A percentile compares a stretch with the other conserved stretches of the same genome.
These are phyloP conservation scores for Chenopodium berlandieri DNA, from an alignment of 148 eudicot genomes.

Conservation along the genomic window DNA sequence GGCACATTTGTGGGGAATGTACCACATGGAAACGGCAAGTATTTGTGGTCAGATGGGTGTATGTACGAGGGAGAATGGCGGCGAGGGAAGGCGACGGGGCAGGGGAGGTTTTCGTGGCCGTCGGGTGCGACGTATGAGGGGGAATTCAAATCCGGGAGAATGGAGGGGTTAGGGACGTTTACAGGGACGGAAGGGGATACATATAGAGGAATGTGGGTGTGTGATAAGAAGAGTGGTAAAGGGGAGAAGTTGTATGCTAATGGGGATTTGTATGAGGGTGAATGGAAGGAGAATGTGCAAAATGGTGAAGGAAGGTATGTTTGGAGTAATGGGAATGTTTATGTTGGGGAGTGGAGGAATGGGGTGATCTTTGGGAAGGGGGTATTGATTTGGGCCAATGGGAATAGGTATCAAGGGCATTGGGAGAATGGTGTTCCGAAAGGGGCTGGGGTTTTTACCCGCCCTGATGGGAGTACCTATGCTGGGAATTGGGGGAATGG, in stretches of 20 bases:
- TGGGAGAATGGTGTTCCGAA: conserved; percentile 44
- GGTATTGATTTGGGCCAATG: conserved; percentile 46
- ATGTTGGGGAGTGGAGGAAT: conserved; percentile 38
- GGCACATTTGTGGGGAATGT: conserved; percentile 36
- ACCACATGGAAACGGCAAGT: conserved; percentile 43
- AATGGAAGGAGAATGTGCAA: conserved; percentile 36
- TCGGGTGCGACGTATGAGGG: conserved; percentile 50
- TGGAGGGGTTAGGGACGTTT: conserved; percentile 40
- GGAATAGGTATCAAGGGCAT: conserved; percentile 38
- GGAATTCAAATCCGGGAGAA: conserved; percentile 33
- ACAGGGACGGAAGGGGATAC: conserved; percentile 45
- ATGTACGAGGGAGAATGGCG: conserved; percentile 49
- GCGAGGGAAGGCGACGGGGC: conserved; percentile 39
- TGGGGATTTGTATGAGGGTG: conserved; percentile 40
- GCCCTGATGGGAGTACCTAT: conserved; percentile 36
- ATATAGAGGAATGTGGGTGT: conserved; percentile 36
- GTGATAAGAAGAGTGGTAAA: conserved; percentile 38
- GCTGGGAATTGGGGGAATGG: conserved; percentile 40
- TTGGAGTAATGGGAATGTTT: conserved; percentile 49
- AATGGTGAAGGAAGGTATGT: conserved; percentile 42
- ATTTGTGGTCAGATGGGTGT: conserved; percentile 47
- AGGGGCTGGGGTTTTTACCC: conserved; percentile 38
- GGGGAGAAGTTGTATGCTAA: conserved; percentile 45
- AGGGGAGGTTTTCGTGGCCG: conserved; percentile 47
- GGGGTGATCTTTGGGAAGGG: conserved; percentile 47